Percentiles rank a stretch among this genome's conserved stretches.
phyloP scores from a whole-genome alignment of 257 asterid genomes.

The Cynanchum wilfordii region DNA sequence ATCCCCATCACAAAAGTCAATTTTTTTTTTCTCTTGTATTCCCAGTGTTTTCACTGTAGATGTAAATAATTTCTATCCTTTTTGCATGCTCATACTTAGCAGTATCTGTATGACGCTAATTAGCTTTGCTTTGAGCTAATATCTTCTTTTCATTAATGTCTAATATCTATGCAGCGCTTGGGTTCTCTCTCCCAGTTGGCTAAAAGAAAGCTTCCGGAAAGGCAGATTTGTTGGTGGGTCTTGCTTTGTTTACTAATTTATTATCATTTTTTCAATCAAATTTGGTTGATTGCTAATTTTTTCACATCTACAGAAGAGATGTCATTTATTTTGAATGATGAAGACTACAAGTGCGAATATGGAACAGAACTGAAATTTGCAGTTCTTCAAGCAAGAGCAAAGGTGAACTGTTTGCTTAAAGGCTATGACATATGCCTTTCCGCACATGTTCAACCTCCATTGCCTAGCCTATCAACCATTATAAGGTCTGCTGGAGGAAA shows the following conservation, averaged over 20 bases:
- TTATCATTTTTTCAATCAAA: background rate
- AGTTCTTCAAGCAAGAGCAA: slow-evolving; percentile 52
- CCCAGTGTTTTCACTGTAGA: background rate
- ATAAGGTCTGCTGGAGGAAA: slow-evolving; percentile 76
- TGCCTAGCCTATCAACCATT: slow-evolving; percentile 49
- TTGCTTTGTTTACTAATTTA: background rate
- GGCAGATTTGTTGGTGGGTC: slow-evolving; percentile 67
- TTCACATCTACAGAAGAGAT: slow-evolving; percentile 52
- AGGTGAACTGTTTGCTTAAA: slow-evolving; percentile 53
- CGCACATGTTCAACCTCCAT: slow-evolving; percentile 66
- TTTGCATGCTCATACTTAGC: background rate
- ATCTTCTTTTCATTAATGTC: background rate
- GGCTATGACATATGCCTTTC: slow-evolving; percentile 70
- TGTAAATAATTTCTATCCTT: background rate
- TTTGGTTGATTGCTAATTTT: slow-evolving; percentile 10
- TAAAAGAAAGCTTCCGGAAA: slow-evolving; percentile 75
- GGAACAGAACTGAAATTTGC: slow-evolving; percentile 56
- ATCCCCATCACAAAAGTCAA: background rate
- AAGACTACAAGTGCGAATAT: slow-evolving; percentile 50
- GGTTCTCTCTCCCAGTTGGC: slow-evolving; percentile 83
- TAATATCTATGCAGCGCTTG: slow-evolving; percentile 54
- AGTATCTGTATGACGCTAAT: background rate
- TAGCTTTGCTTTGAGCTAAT: background rate
- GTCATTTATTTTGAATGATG: slow-evolving; percentile 63
- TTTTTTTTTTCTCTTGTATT: background rate